Percentiles rank a stretch among this genome's conserved stretches.
These are phyloP conservation scores for Phytophthora ramorum DNA, from an alignment of 352 stramenopile genomes.

Conservation along the genomic window DNA sequence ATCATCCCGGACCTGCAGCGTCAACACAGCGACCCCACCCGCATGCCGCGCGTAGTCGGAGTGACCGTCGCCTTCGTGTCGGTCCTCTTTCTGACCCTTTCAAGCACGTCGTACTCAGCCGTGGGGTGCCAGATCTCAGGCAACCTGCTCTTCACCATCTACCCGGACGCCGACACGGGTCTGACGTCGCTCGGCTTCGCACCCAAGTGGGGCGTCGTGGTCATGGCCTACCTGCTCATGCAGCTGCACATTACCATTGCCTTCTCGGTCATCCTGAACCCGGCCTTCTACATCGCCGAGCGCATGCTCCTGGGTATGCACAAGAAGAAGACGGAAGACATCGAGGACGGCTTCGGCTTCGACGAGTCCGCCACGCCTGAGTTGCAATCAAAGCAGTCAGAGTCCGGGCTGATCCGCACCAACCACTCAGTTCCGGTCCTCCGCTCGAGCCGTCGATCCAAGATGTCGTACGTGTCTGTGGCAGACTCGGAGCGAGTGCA, in stretches of 20 bases:
- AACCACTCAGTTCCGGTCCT: slow-evolving; percentile 13
- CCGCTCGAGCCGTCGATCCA: slow-evolving; percentile 32
- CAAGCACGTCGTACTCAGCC: slow-evolving; percentile 51
- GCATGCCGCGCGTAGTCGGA: slow-evolving; percentile 65
- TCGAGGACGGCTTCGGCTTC: slow-evolving; percentile 32
- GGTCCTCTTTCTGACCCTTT: slow-evolving; percentile 57
- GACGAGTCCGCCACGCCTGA: slow-evolving; percentile 24
- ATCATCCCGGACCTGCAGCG: slow-evolving; percentile 66
- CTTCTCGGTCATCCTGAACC: slow-evolving; percentile 52
- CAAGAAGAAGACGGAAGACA: slow-evolving; percentile 34
- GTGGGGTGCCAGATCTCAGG: slow-evolving; percentile 72
- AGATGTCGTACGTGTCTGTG: slow-evolving; percentile 57
- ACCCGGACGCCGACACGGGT: slow-evolving; percentile 35
- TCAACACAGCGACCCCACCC: slow-evolving; percentile 59
- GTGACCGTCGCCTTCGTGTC: slow-evolving; percentile 64
- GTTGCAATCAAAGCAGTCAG: slow-evolving; percentile 26
- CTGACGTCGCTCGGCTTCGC: slow-evolving; percentile 48
- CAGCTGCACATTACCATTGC: slow-evolving; percentile 60
- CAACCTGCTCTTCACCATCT: slow-evolving; percentile 76
- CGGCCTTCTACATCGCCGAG: slow-evolving; percentile 52
- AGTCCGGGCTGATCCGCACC: background rate
- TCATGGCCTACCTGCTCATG: slow-evolving; percentile 56
- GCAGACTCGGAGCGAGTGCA: slow-evolving; percentile 40
- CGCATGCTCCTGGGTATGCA: slow-evolving; percentile 52
- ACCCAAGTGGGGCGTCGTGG: slow-evolving; percentile 43